Evolutionary conservation across 192 early-diverging fungal genomes (phyloP), one percentile per base, ranked within the genome.

Genomic region (Coemansia sp.): DNA sequence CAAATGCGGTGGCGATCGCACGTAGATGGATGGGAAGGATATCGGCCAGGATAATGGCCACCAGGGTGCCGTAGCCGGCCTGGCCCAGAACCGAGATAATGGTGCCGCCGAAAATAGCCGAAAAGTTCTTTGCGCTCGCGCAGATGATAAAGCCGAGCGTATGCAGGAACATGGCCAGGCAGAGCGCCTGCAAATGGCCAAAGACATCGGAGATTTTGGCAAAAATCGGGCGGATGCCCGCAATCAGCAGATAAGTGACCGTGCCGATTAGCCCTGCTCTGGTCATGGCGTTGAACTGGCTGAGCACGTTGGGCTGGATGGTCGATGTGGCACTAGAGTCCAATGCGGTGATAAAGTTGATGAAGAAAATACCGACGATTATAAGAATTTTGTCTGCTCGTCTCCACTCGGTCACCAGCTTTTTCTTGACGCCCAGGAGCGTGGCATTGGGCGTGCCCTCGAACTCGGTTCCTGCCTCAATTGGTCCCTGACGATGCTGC

Each of bases 351-450:
- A 78, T 65, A 66, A 78, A 78, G 67, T 72, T 73, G 38, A 78
- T 73, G 17, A 78, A 69, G 71, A 78, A 78, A 33, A 78, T 72
- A 7, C 76, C 76, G 32, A 14, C 63, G 32, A 55, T 25, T n/a
- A 73, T 72, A 4, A 78, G 71, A 14, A 78, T 66, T 56, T 70
- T 73, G 69, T 80, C 77, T 28, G 58, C 60, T 17, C 16, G 64
- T 7, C 61, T 55, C 71, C 72, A 74, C 58, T 71, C 68, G 17
- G 77, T 73, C 3, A 73, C 76, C 61, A 79, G 54, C 68, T 79
- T 79, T 38, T 79, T 79, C 68, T 73, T 73, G 71, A 79, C 76
- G 7, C 76, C 76, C 7, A 56, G 67, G 61, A 79, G 64, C 42
- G 76, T 73, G 2, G 67, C 61, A 42, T 79, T 75, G 4, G 63